phyloP scores from a whole-genome alignment of 495 filamentous ascomycete species.

The Rostrohypoxylon terebratum region DNA sequence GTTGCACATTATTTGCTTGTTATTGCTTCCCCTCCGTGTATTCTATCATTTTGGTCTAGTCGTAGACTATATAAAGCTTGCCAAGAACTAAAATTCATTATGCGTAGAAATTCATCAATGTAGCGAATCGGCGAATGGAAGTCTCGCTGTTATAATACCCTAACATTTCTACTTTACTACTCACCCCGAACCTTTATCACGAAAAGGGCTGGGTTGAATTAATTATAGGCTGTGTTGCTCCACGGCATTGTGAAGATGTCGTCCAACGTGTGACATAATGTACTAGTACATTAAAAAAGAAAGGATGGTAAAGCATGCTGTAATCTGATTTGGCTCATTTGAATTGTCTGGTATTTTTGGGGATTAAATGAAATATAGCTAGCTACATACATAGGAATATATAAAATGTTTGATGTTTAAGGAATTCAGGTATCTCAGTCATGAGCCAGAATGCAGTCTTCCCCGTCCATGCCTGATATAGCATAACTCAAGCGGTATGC shows the following conservation, averaged over 20 bases:
- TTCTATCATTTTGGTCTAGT: background rate
- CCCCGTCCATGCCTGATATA: background rate
- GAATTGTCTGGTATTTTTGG: background rate
- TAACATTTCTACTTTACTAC: too few species aligned
- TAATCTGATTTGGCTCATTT: background rate
- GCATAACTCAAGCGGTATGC: conserved; percentile 6
- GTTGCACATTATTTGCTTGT: background rate
- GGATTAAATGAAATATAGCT: background rate
- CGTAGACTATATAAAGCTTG: too few species aligned
- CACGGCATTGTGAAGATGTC: too few species aligned
- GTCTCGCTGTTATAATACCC: too few species aligned
- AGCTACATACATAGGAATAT: background rate
- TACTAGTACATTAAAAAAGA: background rate
- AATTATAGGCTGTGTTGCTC: too few species aligned
- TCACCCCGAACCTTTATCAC: too few species aligned
- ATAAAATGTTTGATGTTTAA: background rate
- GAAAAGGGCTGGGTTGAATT: too few species aligned
- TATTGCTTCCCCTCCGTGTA: background rate
- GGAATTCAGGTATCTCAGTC: conserved; percentile 3
- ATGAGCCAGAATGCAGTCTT: conserved; percentile 3
- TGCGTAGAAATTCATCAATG: too few species aligned
- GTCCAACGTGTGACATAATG: background rate
- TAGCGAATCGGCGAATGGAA: too few species aligned
- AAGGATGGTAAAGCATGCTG: background rate
- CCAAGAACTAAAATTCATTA: too few species aligned